These are phyloP conservation scores for Castanopsis chinensis DNA, from an alignment of 306 rosid species.

Conservation along the genomic window DNA sequence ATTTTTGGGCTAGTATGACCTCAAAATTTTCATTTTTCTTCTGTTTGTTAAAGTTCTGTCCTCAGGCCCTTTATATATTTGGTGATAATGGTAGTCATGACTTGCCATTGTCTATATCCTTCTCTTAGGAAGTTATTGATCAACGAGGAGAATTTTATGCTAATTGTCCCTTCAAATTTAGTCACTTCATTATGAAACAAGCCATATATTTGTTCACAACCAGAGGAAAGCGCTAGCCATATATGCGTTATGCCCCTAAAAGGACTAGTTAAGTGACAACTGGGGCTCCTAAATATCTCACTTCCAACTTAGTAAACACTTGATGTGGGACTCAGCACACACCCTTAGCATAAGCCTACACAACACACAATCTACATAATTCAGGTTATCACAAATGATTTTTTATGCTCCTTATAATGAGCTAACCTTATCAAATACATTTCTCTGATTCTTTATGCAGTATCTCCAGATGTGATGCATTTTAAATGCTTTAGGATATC, in stretches of 20 bases:
- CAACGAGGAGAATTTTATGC: neutral
- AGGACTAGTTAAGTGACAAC: no score
- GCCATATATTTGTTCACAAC: no score
- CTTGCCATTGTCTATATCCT: neutral
- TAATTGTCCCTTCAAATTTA: neutral
- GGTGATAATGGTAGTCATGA: neutral
- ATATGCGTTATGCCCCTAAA: no score
- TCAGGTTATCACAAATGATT: neutral
- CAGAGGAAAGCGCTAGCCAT: no score
- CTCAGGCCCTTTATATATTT: neutral
- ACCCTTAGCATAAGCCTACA: no score
- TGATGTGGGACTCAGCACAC: no score
- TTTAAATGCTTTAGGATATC: neutral
- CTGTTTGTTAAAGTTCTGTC: neutral
- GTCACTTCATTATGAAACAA: no score
- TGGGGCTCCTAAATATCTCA: no score
- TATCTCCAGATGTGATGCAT: neutral
- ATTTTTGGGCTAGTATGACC: conserved; percentile 1
- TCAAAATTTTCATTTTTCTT: neutral
- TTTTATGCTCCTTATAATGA: neutral
- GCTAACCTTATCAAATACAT: neutral
- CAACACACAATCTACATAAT: no score
- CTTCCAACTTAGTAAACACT: no score
- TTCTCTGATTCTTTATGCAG: neutral
- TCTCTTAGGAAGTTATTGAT: neutral